Evolutionary conservation across 495 filamentous ascomycete genomes (phyloP), one percentile per base, ranked within the genome.

Genomic region (Trichoderma gamsii): DNA sequence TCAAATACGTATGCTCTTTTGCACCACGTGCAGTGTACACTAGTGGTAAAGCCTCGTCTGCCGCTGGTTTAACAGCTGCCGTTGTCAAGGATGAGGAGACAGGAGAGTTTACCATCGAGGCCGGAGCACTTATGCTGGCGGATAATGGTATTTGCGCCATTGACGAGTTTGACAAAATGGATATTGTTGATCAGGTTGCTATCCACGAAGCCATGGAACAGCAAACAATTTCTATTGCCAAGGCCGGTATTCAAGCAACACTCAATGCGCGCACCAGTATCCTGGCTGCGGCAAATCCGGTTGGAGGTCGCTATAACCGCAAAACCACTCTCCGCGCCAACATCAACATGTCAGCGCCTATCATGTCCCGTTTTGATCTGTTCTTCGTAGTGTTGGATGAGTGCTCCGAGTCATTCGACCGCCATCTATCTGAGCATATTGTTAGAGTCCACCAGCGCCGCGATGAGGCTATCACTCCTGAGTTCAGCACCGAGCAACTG

Each of bases 171-270:
- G 95, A 99, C 83, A 99, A 98, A 80, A 99, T 99, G 95, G 95
- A 99, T 74, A 91, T 99, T 66, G 86, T 81, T 63, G 95, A 99
- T 79, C 95, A 99, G 81, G 95, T 99, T 63, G 95, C 95, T 70
- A 98, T 99, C 77, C 95, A 99, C 86, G 95, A 99, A 86, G 96
- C 96, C 67, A 99, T 99, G 95, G 95, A 99, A 85, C 95, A 99
- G 80, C 95, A 99, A 81, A 99, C 95, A 23, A 99, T 99, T 72
- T 97, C 94, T 25, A 99, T 99, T 76, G 95, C 95, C 69, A 99
- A 99, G 75, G 95, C 95, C 4, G 95, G 95, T 73, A 99, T 99
- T 70, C 95, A 99, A 76, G 96, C 95, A 3, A 99, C 95, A 0
- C 88, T 99, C 51, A 99, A 98, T 72, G 95, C 95, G 0, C 83